A percentile compares a stretch with the other conserved stretches of the same genome.
These are phyloP conservation scores for Escovopsis weberi DNA, from an alignment of 2,329 filamentous ascomycete genomes.

Conservation along the genomic window DNA sequence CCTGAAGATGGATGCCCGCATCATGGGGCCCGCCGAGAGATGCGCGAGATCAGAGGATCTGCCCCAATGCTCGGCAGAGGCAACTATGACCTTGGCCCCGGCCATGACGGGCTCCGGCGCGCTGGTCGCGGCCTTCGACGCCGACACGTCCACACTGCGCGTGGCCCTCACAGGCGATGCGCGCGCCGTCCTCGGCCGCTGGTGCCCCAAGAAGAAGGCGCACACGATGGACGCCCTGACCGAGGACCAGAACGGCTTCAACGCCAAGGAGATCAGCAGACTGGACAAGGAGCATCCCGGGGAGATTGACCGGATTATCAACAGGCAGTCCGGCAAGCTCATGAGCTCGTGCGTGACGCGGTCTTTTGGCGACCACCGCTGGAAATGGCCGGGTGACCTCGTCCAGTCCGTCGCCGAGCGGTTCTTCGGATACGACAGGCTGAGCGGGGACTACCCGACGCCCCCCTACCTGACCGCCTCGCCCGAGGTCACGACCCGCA, in stretches of 20 bases:
- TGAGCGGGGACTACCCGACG: constrained; percentile 19
- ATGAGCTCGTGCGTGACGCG: constrained; percentile 42
- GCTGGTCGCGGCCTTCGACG: constrained; percentile 47
- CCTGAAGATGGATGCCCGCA: constrained; percentile 7
- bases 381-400: constrained; percentile 47
- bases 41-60: constrained; percentile 15
- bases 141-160: constrained; percentile 33
- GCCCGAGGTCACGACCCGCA: constrained; percentile 4
- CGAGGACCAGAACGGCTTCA: constrained; percentile 51
- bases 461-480: constrained; percentile 6
- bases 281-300: constrained; percentile 45
- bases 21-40: constrained; percentile 26
- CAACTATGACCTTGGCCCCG: constrained; percentile 19
- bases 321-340: constrained; percentile 37
- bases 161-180: constrained; percentile 56
- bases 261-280: constrained; percentile 39
- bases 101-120: constrained; percentile 44
- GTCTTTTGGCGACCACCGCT: constrained; percentile 53
- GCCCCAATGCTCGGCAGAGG: constrained; percentile 12
- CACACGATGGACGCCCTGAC: constrained; percentile 43
- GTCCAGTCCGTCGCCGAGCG: not conserved
- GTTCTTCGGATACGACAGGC: constrained; percentile 24
- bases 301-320: constrained; percentile 39
- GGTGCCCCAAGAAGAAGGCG: constrained; percentile 23
- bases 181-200: constrained; percentile 44